Evolutionary conservation across 2,329 filamentous ascomycete genomes (phyloP), one percentile per base, ranked within the genome.

Genomic region (Talaromyces sp.): DNA sequence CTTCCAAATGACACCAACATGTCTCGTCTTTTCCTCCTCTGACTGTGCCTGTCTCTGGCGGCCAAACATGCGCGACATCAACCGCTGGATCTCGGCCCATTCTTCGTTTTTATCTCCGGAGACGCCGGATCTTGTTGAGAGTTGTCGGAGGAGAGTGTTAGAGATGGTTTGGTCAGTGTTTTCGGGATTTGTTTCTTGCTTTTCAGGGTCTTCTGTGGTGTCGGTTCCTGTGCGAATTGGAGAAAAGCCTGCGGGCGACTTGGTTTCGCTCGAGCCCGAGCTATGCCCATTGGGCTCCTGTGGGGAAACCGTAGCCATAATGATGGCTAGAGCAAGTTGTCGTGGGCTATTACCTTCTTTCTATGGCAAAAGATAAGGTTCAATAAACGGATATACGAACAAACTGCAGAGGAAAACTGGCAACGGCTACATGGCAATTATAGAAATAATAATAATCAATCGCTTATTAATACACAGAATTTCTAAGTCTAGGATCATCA

Each of bases 11-110:
- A 92, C 85, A 36, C 89, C 89, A 30, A 85, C 80, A 69, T 91
- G 88, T 27, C 88, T 79, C 0, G 87, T 89, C 70, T 89, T 85
- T 67, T 89, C 88, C 64, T 89, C 87, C 64, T 90, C 85, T 0
- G 86, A 89, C n/a, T 84, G 78, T 52, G 83, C 81, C 66, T 88
- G 87, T 5, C 89, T 81, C 23, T 83, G 83, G 36, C 80, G 77
- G 5, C 89, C 89, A 68, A 91, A 91, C 82, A 91, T 89, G 3
- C 85, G 84, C 0, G 87, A 89, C 79, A 91, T 86, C 44, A 90
- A 53, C n/a, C 61, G 68, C 56, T 72, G 66, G 14, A 76, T 71
- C 54, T 75, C 70, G 1, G 65, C 67, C 67, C 69, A 68, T 55
- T 75, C 73, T 9, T 72, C 72, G 2, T 64, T 65, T 5, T 50